Evolutionary conservation across 2,329 filamentous ascomycete species (phyloP).

Genomic region (Myriosclerotinia duriaeana): DNA sequence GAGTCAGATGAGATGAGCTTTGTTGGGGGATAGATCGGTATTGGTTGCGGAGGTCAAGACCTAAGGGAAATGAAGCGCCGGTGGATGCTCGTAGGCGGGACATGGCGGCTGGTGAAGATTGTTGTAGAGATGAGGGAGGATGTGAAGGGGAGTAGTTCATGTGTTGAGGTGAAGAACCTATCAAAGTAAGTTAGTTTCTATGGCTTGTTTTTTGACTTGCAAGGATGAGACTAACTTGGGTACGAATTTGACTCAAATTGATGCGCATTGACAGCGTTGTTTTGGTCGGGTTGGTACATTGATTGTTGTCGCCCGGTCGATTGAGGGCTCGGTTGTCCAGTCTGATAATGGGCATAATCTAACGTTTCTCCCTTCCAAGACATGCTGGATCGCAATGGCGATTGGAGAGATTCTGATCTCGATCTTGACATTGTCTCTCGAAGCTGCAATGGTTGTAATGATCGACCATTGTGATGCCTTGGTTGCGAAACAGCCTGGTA

Average conservation of each 20-base stretch:
- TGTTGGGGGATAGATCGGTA: constrained; percentile 45
- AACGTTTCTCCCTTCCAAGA: constrained; percentile 62
- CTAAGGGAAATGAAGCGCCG: constrained; percentile 46
- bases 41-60: constrained; percentile 49
- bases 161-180: constrained; percentile 51
- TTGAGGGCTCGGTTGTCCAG: constrained; percentile 48
- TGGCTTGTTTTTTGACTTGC: constrained; percentile 31
- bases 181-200: constrained; percentile 29
- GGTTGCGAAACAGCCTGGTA: constrained; percentile 49
- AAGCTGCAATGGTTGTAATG: constrained; percentile 58
- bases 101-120: constrained; percentile 45
- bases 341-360: constrained; percentile 54
- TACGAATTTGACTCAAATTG: constrained; percentile 55
- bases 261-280: constrained; percentile 45
- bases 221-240: constrained; percentile 45
- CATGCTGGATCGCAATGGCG: constrained; percentile 59
- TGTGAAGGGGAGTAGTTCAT: constrained; percentile 51
- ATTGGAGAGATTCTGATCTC: constrained; percentile 58
- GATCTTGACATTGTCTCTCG: constrained; percentile 57
- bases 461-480: constrained; percentile 48
- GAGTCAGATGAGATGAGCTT: constrained; percentile 31
- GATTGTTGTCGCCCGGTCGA: constrained; percentile 50
- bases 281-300: constrained; percentile 52
- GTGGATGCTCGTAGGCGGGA: constrained; percentile 54
- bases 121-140: constrained; percentile 44